phyloP scores from a whole-genome alignment of 768 basidiomycete species.

The Tylopilus subfusipes region DNA sequence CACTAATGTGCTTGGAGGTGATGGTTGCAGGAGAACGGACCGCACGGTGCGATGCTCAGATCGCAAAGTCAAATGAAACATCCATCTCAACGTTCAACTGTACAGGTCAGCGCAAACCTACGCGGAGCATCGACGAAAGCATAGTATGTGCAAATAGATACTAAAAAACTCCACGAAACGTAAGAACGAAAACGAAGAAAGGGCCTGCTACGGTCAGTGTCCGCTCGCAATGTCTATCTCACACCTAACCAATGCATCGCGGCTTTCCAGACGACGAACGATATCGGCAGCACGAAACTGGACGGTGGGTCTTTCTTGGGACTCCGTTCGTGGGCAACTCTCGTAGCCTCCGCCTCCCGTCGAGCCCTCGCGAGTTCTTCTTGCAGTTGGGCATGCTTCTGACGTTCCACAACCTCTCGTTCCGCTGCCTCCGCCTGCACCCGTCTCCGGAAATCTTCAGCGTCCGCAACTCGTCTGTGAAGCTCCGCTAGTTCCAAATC shows the following conservation, averaged over 20 bases:
- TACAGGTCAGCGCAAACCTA: constrained; percentile 3
- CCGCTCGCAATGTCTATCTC: constrained; percentile 12
- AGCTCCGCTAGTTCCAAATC: constrained; percentile 28
- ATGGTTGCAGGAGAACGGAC: no score
- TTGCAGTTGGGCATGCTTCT: constrained; percentile 27
- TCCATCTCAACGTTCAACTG: background rate
- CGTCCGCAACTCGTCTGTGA: constrained; percentile 24
- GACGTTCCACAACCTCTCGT: constrained; percentile 26
- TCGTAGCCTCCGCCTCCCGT: constrained; percentile 25
- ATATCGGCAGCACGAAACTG: constrained; percentile 30
- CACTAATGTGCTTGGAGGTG: no score
- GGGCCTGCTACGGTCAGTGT: background rate
- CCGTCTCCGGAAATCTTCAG: constrained; percentile 27
- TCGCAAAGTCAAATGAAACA: no score
- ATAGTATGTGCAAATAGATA: no score
- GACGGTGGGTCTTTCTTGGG: constrained; percentile 29
- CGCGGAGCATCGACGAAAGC: no score
- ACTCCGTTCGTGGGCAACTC: constrained; percentile 22
- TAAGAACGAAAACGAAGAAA: background rate
- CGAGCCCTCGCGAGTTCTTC: constrained; percentile 30
- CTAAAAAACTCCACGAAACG: background rate
- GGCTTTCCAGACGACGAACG: constrained; percentile 33
- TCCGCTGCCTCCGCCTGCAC: constrained; percentile 29
- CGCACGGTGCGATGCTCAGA: no score
- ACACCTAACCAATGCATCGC: constrained; percentile 33